Evolutionary conservation across 352 stramenopile species (phyloP).

Genomic region (Phytophthora hibernalis): DNA sequence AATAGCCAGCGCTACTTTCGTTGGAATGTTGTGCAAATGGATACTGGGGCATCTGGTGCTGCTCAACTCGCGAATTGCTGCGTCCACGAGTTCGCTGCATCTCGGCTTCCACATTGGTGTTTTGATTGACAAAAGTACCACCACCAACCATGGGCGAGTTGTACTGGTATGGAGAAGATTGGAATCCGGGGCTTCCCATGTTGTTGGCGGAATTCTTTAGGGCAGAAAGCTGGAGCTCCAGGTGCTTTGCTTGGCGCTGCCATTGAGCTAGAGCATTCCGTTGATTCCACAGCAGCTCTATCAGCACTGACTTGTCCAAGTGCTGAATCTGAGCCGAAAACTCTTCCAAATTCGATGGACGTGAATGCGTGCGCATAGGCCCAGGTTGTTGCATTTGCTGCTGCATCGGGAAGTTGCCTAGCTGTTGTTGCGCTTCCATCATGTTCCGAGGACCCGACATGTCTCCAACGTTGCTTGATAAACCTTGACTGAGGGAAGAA

Average conservation of each 20-base stretch:
- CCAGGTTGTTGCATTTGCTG: conserved; percentile 38
- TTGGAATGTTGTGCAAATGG: conserved; percentile 35
- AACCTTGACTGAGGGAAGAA: conserved; percentile 28
- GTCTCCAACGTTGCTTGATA: conserved; percentile 27
- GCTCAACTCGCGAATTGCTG: conserved; percentile 35
- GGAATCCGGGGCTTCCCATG: conserved; percentile 28
- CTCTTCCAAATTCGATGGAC: conserved; percentile 51
- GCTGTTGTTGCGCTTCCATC: conserved; percentile 33
- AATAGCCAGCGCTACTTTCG: conserved; percentile 10
- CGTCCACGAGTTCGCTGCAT: conserved; percentile 54
- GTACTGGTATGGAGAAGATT: conserved; percentile 36
- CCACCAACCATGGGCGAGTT: conserved; percentile 38
- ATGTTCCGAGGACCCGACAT: conserved; percentile 23
- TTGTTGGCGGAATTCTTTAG: conserved; percentile 25
- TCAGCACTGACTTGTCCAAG: conserved; percentile 64
- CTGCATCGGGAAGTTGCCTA: conserved; percentile 23
- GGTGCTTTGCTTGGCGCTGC: conserved; percentile 57
- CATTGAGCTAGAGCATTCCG: conserved; percentile 66
- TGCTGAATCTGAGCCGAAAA: conserved; percentile 78
- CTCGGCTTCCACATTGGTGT: conserved; percentile 54
- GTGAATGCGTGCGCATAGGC: conserved; percentile 40
- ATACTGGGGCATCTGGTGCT: conserved; percentile 34
- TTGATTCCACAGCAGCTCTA: conserved; percentile 84
- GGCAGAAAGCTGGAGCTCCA: conserved; percentile 56
- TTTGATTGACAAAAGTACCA: conserved; percentile 34